Evolutionary conservation across 2,329 filamentous ascomycete species (phyloP), one percentile per base, ranked within the genome.

Genomic region (Kalmusia sp.): DNA sequence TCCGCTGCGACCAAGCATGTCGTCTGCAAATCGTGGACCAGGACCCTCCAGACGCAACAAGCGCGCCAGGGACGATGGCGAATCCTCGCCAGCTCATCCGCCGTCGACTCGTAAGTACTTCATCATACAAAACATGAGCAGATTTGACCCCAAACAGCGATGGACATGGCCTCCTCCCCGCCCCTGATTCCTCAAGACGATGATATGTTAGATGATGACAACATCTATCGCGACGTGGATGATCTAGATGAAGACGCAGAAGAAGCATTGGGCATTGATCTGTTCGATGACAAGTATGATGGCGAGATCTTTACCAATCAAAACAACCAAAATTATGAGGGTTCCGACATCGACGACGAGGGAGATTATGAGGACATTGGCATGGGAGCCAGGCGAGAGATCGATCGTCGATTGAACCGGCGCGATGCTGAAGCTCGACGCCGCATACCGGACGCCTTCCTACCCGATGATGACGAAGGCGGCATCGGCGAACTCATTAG

Each of bases 381-480:
- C 61, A 72, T 86, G 15, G 89, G 83, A 14, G 80, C 84, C 17
- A 82, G 91, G 68, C 82, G 91, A 63, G 82, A 84, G 52, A 84
- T 95, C 19, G 91, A 95, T 67, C 84, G 85, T 24, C 86, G 87
- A 57, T 79, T 96, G 56, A 87, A 89, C 73, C 85, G 86, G 56
- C 84, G 91, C 74, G 91, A 95, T 71, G 82, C 85, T 51, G 88
- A 92, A 64, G 88, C 50, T 79, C 86, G 67, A 59, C 84, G 87
- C 61, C 80, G 84, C 41, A 86, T 90, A 67, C 90, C 90, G 2
- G 84, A 84, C 24, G 90, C 89, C 6, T 93, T 92, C 66, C 78
- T 93, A 33, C 86, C 86, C 27, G 93, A 96, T 27, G 92, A 93
- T 55, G 92, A 95, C 3, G 91, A 93, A 7, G 92, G 95, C 61